phyloP scores from a whole-genome alignment of 495 filamentous ascomycete species.

The Tuber melanosporum region DNA sequence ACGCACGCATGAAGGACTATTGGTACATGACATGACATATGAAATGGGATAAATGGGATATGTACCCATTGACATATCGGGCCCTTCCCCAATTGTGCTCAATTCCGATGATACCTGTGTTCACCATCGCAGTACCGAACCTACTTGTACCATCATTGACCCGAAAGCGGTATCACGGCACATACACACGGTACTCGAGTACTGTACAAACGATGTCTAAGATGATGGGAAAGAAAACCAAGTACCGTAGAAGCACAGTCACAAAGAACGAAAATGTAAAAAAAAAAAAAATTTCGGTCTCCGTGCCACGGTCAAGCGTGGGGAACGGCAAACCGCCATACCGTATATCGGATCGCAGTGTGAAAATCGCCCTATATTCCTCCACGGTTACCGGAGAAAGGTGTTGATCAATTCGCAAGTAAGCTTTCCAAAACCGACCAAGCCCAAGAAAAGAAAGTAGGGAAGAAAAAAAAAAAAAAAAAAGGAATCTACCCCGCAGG shows the following conservation, averaged over 20 bases:
- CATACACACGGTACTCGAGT: neutral
- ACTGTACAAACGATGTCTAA: neutral
- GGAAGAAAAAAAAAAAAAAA: neutral
- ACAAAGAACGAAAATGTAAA: neutral
- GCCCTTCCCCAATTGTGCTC: neutral
- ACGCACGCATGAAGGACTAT: neutral
- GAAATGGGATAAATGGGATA: neutral
- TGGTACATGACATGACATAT: neutral
- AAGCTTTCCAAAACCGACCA: slow-evolving; percentile 34
- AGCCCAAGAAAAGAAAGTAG: slow-evolving; percentile 5
- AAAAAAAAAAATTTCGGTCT: neutral
- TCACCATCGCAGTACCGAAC: neutral
- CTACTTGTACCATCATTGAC: neutral
- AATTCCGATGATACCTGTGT: neutral
- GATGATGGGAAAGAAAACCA: neutral
- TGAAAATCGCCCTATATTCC: neutral
- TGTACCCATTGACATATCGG: neutral
- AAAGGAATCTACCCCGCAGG: slow-evolving; percentile 9
- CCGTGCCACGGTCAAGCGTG: neutral
- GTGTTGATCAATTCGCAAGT: slow-evolving; percentile 5
- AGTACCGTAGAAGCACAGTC: neutral
- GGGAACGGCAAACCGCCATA: neutral
- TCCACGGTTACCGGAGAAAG: neutral
- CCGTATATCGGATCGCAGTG: neutral
- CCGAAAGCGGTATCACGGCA: neutral